A percentile compares a stretch with the other conserved stretches of the same genome.
These are phyloP conservation scores for Dendrobium officinale DNA, from an alignment of 106 monocot genomes.

Conservation along the genomic window DNA sequence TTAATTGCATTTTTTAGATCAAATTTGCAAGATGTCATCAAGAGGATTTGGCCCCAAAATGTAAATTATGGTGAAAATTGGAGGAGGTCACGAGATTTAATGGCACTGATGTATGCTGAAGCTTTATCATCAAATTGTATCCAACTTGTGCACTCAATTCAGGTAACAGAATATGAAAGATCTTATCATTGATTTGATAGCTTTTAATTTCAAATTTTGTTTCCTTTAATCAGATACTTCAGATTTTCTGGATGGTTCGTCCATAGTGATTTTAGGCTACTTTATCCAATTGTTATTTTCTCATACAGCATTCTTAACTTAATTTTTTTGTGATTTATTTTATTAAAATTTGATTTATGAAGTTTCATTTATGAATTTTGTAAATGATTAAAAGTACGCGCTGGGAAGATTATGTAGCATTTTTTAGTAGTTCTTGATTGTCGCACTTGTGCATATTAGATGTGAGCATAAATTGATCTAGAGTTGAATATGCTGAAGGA, in stretches of 20 bases:
- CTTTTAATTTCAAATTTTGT: neutral
- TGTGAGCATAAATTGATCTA: neutral
- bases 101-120: constrained; percentile 45
- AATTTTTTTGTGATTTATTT: neutral
- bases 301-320: neutral
- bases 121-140: constrained; percentile 49
- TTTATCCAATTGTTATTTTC: neutral
- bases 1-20: constrained; percentile 39
- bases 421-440: neutral
- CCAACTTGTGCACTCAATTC: constrained; percentile 56
- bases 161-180: constrained; percentile 40
- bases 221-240: neutral
- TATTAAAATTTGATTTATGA: neutral
- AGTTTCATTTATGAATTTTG: neutral
- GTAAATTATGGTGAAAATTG: constrained; percentile 35
- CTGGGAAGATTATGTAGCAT: neutral
- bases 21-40: constrained; percentile 47
- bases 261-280: neutral
- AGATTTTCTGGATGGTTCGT: neutral
- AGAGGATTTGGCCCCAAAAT: constrained; percentile 26
- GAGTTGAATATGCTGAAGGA: neutral
- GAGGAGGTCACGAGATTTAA: constrained; percentile 31
- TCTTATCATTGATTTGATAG: neutral
- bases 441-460: neutral
- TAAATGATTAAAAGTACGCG: neutral